Conservation (phyloP, 306 rosid genomes). For the Trifolium fragiferum region DNA sequence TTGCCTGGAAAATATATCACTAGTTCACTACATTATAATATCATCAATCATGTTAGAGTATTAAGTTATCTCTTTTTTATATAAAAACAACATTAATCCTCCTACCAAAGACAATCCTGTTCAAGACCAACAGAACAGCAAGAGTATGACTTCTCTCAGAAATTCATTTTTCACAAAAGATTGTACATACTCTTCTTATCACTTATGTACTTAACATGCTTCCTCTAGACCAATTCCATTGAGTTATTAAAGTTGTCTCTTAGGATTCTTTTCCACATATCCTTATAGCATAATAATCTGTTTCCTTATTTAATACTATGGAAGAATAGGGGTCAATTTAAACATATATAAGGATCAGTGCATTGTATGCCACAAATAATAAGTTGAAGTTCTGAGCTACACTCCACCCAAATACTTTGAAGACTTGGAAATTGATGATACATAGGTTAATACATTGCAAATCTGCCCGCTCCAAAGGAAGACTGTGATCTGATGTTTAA, state of each 20-base stretch:
- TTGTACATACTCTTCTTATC: not conserved
- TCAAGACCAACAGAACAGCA: not conserved
- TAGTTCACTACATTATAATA: not conserved
- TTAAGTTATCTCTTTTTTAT: not conserved
- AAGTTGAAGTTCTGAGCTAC: not conserved
- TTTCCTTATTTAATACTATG: not conserved
- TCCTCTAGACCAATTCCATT: not conserved
- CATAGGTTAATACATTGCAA: too few relatives aligned
- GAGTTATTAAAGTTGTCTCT: not conserved
- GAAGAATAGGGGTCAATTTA: not conserved
- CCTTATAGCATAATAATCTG: not conserved
- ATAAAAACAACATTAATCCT: not conserved
- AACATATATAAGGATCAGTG: not conserved
- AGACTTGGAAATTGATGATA: not conserved
- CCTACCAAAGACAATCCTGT: not conserved
- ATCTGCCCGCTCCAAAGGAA: too few relatives aligned
- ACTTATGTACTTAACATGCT: not conserved
- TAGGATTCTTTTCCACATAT: not conserved
- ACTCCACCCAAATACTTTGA: slow-evolving; percentile 9
- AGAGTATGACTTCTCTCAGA: not conserved
- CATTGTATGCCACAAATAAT: too few relatives aligned
- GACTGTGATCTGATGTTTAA: too few relatives aligned
- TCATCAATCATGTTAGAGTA: not conserved
- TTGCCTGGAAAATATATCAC: not conserved
- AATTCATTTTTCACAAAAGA: not conserved